A percentile compares a stretch with the other conserved stretches of the same genome.
These are phyloP conservation scores for Zygoascus ofunaensis DNA, from an alignment of 805 yeast species.

Conservation along the genomic window DNA sequence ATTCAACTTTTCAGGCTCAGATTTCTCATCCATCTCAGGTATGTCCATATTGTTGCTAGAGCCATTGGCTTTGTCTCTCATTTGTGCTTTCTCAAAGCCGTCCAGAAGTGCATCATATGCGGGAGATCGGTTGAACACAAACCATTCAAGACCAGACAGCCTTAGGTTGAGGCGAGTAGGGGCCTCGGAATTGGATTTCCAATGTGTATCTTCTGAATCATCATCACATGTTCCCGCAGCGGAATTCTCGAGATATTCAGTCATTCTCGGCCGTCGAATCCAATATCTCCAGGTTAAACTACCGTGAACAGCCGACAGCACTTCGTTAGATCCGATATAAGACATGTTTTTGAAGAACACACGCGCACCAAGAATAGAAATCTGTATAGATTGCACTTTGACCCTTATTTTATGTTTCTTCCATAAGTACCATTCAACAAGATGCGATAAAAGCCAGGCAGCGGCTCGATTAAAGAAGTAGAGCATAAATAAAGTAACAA, in stretches of 20 bases:
- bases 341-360: conserved; percentile 67
- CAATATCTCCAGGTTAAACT: conserved; percentile 88
- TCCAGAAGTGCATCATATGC: conserved; percentile 61
- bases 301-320: conserved; percentile 61
- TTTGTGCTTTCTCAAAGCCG: background rate
- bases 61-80: background rate
- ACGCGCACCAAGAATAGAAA: conserved; percentile 78
- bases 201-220: background rate
- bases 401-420: conserved; percentile 46
- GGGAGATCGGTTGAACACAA: conserved; percentile 66
- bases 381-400: conserved; percentile 60
- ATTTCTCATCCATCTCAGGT: background rate
- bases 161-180: conserved; percentile 33
- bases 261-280: conserved; percentile 43
- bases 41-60: background rate
- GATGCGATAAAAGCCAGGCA: conserved; percentile 48
- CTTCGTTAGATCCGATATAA: conserved; percentile 62
- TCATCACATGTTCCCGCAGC: background rate
- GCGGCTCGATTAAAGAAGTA: conserved; percentile 69
- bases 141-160: conserved; percentile 73
- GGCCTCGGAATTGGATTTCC: background rate
- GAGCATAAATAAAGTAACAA: conserved; percentile 52
- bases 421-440: conserved; percentile 55
- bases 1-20: background rate
- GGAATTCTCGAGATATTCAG: conserved; percentile 15